These are phyloP conservation scores for Ustilago trichophora DNA, from an alignment of 1,284 basidiomycete genomes.

Conservation along the genomic window DNA sequence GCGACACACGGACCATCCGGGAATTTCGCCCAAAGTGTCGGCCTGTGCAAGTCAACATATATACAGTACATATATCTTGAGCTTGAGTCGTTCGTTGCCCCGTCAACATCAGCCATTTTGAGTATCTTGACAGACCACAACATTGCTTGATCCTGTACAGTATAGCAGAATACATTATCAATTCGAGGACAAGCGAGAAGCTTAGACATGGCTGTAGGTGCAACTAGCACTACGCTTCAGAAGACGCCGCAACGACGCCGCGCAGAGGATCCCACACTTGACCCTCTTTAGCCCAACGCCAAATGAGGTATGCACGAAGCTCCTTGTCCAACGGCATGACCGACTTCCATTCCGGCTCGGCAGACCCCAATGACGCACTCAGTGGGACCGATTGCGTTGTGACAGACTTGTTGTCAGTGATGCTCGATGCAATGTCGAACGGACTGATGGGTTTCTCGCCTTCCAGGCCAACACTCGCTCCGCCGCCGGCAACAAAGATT, in stretches of 20 bases:
- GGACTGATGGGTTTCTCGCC: constrained; percentile 20
- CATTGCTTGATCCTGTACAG: neutral
- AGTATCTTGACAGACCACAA: no score
- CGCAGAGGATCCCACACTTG: constrained; percentile 26
- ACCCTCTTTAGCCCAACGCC: constrained; percentile 39
- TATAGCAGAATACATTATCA: neutral
- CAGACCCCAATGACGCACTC: no score
- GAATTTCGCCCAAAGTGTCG: constrained; percentile 8
- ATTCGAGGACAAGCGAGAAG: no score
- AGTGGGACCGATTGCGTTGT: neutral
- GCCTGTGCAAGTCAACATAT: no score
- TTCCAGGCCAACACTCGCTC: constrained; percentile 13
- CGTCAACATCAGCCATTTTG: no score
- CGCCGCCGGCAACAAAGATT: constrained; percentile 34
- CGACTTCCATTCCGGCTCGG: constrained; percentile 31
- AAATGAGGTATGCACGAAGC: constrained; percentile 39
- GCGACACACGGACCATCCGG: constrained; percentile 18
- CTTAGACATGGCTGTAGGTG: no score
- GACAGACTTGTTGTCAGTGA: neutral
- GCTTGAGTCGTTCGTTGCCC: no score
- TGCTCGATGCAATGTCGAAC: neutral
- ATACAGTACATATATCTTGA: no score
- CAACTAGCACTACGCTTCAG: no score
- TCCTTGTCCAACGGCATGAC: constrained; percentile 45
- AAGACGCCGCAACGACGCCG: constrained; percentile 5